A percentile compares a stretch with the other conserved stretches of the same genome.
phyloP scores from a whole-genome alignment of 768 basidiomycete species.

The Trametes gibbosa region DNA sequence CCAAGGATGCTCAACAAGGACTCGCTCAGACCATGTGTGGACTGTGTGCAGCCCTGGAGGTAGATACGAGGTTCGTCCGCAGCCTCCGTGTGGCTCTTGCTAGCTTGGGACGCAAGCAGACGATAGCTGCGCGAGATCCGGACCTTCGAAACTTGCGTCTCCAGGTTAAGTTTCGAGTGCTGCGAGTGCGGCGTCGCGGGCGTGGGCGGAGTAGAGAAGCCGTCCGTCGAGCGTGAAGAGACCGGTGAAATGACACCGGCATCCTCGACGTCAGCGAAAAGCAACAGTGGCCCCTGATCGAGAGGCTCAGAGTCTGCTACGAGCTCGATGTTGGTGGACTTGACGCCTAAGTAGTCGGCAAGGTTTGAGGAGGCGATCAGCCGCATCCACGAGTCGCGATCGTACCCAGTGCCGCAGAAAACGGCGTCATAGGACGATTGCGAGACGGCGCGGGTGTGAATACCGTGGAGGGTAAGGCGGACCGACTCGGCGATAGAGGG shows the following conservation, averaged over 20 bases:
- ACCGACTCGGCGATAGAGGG: conserved; percentile 17
- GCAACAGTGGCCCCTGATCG: neutral
- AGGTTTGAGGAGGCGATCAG: conserved; percentile 40
- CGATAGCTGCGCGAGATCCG: conserved; percentile 21
- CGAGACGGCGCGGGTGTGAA: conserved; percentile 33
- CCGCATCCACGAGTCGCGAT: conserved; percentile 45
- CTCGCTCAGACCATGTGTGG: conserved; percentile 40
- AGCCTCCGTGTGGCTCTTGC: neutral
- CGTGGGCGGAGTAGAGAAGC: conserved; percentile 18
- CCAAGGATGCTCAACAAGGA: conserved; percentile 47
- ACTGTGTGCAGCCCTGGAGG: conserved; percentile 37
- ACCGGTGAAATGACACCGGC: conserved; percentile 3
- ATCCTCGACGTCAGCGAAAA: conserved; percentile 13
- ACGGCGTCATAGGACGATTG: conserved; percentile 43
- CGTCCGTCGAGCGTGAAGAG: conserved; percentile 12
- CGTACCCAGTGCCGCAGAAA: conserved; percentile 54
- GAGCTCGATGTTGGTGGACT: conserved; percentile 9
- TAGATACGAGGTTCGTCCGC: conserved; percentile 30
- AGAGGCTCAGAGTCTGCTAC: conserved; percentile 6
- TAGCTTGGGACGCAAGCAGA: conserved; percentile 12
- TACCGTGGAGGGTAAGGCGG: conserved; percentile 35
- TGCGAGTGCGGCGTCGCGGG: conserved; percentile 14
- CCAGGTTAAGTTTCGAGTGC: conserved; percentile 7
- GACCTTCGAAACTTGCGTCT: conserved; percentile 9
- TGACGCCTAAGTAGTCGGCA: conserved; percentile 37